Percentiles rank a stretch among this genome's conserved stretches.
Evolutionary conservation across 164 flowering plant species (phyloP).

Genomic region (Stephania japonica): DNA sequence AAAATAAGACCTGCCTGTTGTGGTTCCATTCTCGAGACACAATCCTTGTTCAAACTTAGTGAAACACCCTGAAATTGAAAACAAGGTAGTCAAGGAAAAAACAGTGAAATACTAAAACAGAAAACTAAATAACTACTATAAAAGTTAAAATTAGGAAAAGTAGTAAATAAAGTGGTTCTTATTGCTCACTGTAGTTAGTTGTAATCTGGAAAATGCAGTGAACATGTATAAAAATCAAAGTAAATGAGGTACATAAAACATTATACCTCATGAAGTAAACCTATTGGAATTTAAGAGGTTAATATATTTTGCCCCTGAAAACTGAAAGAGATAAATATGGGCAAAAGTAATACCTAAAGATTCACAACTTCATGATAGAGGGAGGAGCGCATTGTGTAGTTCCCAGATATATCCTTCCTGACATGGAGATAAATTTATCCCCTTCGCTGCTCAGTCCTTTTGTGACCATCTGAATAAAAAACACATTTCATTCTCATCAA

Average conservation of each 20-base stretch:
- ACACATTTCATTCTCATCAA: too few species aligned
- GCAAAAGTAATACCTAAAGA: conserved; percentile 52
- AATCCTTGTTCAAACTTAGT: conserved; percentile 56
- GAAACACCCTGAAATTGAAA: conserved; percentile 65
- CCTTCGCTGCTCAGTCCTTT: too few species aligned
- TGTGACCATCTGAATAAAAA: too few species aligned
- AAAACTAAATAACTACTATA: too few species aligned
- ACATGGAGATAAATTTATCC: conserved; percentile 4
- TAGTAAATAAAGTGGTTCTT: neutral
- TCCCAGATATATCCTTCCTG: conserved; percentile 75
- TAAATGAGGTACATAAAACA: neutral
- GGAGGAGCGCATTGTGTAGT: conserved; percentile 47
- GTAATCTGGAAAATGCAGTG: neutral
- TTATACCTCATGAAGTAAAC: too few species aligned
- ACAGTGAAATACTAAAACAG: neutral
- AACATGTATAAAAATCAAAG: neutral
- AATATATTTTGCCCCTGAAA: too few species aligned
- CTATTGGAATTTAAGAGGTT: too few species aligned
- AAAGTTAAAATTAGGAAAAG: too few species aligned
- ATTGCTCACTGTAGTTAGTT: too few species aligned
- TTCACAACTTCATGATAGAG: conserved; percentile 61
- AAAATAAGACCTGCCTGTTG: conserved; percentile 43
- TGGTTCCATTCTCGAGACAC: conserved; percentile 53
- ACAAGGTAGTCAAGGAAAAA: conserved; percentile 11
- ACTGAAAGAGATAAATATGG: neutral